These are phyloP conservation scores for Aphanomyces euteiches DNA, from an alignment of 352 stramenopile genomes.

Conservation along the genomic window DNA sequence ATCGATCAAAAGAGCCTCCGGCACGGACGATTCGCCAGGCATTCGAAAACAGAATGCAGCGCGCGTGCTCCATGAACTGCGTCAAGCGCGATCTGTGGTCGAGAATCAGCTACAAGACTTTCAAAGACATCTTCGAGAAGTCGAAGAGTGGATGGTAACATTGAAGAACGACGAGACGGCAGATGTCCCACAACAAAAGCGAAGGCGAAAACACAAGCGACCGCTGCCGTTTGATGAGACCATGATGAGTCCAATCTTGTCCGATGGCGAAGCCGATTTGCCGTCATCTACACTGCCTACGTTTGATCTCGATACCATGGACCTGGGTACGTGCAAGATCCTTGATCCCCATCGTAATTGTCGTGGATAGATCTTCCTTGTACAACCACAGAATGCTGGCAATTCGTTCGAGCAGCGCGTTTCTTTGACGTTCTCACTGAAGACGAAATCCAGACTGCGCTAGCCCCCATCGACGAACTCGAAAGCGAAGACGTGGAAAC, in stretches of 20 bases:
- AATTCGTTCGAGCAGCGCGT: not conserved
- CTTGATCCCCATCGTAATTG: not conserved
- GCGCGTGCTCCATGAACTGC: constrained; percentile 26
- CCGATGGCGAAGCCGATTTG: not conserved
- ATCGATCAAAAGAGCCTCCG: constrained; percentile 18
- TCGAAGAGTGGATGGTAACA: constrained; percentile 14
- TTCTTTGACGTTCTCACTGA: constrained; percentile 4
- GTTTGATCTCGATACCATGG: constrained; percentile 14
- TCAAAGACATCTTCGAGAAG: constrained; percentile 15
- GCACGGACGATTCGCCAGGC: constrained; percentile 7
- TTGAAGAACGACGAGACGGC: not conserved
- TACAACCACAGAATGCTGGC: constrained; percentile 27
- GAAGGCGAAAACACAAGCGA: not conserved
- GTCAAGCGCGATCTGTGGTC: constrained; percentile 8
- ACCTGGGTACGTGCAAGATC: constrained; percentile 3
- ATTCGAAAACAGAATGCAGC: constrained; percentile 21
- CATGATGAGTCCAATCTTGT: not conserved
- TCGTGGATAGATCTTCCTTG: constrained; percentile 15
- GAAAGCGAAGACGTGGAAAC: not conserved
- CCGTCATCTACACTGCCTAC: constrained; percentile 5
- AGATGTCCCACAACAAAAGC: not conserved
- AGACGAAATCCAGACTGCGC: not conserved
- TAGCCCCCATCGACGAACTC: not conserved
- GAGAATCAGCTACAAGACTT: constrained; percentile 24
- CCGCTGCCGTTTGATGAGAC: not conserved